Conservation (phyloP, 495 filamentous ascomycete species). For the Neurospora intermedia region DNA sequence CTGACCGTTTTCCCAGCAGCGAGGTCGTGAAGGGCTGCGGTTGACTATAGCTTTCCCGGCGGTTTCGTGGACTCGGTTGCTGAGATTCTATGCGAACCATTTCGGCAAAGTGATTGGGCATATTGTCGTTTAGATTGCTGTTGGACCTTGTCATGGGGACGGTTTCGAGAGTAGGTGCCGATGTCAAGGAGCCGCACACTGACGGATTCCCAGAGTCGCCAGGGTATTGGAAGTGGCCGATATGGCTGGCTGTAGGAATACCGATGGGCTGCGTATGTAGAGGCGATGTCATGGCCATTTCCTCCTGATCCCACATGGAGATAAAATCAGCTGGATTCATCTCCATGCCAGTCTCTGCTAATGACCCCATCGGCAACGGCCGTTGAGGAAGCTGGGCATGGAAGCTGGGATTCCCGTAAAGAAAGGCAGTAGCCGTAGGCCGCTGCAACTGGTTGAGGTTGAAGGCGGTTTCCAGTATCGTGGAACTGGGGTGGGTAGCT, state of each 20-base stretch:
- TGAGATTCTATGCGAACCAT: slow-evolving; percentile 36
- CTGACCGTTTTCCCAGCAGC: slow-evolving; percentile 23
- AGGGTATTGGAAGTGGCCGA: slow-evolving; percentile 6
- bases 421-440: slow-evolving; percentile 4
- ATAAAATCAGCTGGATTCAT: slow-evolving; percentile 18
- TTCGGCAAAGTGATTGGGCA: slow-evolving; percentile 24
- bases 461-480: slow-evolving; percentile 5
- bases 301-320: slow-evolving; percentile 3
- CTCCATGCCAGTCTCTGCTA: slow-evolving; percentile 6
- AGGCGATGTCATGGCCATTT: slow-evolving; percentile 1
- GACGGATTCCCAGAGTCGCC: slow-evolving; percentile 17
- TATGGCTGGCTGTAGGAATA: slow-evolving; percentile 9
- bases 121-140: slow-evolving; percentile 30
- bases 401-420: slow-evolving; percentile 7
- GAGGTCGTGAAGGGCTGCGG: slow-evolving; percentile 9
- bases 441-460: slow-evolving; percentile 9
- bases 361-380: not conserved
- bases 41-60: slow-evolving; percentile 20
- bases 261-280: slow-evolving; percentile 9
- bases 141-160: slow-evolving; percentile 36
- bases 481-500: not conserved
- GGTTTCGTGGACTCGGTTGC: slow-evolving; percentile 22
- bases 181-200: slow-evolving; percentile 35
- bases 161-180: slow-evolving; percentile 31
- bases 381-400: not conserved